Percentiles rank a stretch among this genome's conserved stretches.
Conservation (phyloP, 371 early-diverging fungal genomes). For the Mucor sp. region DNA sequence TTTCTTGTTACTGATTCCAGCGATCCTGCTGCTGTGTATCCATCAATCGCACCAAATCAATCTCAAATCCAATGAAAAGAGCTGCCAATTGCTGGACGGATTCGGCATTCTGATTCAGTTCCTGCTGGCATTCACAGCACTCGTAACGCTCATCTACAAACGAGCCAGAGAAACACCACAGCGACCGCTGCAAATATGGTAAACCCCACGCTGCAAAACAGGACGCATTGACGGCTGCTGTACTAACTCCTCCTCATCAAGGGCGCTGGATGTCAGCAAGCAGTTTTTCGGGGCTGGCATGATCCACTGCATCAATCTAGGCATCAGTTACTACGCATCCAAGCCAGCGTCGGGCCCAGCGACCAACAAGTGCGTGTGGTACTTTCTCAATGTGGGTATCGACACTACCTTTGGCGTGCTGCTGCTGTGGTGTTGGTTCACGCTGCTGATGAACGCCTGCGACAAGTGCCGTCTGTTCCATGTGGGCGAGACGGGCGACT, state of each 20-base stretch:
- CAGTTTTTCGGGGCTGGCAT: conserved; percentile 63
- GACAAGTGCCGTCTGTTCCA: conserved; percentile 12
- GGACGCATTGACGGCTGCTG: neutral
- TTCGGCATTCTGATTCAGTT: conserved; percentile 67
- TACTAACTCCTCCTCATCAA: conserved; percentile 11
- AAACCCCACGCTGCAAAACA: neutral
- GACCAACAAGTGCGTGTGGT: conserved; percentile 67
- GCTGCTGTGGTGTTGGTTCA: conserved; percentile 53
- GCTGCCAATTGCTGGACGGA: conserved; percentile 57
- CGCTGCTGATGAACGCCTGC: conserved; percentile 18
- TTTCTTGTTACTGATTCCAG: neutral
- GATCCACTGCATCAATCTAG: conserved; percentile 60
- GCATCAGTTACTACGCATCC: conserved; percentile 48
- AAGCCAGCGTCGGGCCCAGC: conserved; percentile 39
- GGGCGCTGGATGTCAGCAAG: conserved; percentile 67
- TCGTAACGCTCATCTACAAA: conserved; percentile 60
- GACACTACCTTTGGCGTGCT: conserved; percentile 68
- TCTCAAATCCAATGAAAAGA: conserved; percentile 9
- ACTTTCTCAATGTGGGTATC: conserved; percentile 58
- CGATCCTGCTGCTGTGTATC: neutral
- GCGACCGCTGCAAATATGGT: conserved; percentile 63
- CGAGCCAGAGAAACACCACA: conserved; percentile 61
- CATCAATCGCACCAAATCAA: neutral
- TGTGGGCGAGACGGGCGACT: conserved; percentile 19
- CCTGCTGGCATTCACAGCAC: conserved; percentile 53